Base-by-base conservation (phyloP, 108 stramenopile species). In the Aurantiochytrium sp. region DNA sequence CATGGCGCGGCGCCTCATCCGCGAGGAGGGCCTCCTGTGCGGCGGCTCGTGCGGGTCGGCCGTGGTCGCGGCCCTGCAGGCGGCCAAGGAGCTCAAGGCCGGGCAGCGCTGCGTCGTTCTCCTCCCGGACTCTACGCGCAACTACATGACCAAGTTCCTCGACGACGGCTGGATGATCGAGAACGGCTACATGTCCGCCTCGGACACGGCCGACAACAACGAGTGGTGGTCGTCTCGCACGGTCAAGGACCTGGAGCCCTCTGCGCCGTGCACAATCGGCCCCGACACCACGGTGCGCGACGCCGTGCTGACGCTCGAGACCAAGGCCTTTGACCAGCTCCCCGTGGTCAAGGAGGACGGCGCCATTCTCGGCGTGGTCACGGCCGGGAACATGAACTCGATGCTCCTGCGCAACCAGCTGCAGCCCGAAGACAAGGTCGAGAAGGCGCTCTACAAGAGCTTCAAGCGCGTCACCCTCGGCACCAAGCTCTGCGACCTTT, bases 141-240 rank as follows among this genome's bases (percentile, higher is more conserved):
- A 97, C 90, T 97, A 97, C 96, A 97, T 97, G 96, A 96, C 96
- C 89, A 97, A 97, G 93, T 95, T 94, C 52, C 89, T 97, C 6
- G 92, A 90, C 42, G 96, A 97, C 92, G 94, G 95, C 87, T 97
- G 97, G 97, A 96, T 97, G 96, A 89, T 93, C 39, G 96, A 97
- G 90, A 91, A 96, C 86, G 95, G 94, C 4, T 96, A 96, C 88
- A 81, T 81, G 73, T 48, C 73, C 30, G n/a, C 73, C 12, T 81
- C 45, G 39, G 73, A 81, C 12, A 48, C 73, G 15, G 91, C 94
- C 24, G 96, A 96, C 86, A 87, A 93, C 59, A 88, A 86, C 15
- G 45, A 86, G 17, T 92, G 93, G 91, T 93, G 91, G 93, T 92
- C 96, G 1, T 88, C 68, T 52, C 94, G 94, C 53, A 89, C 93